phyloP scores from a whole-genome alignment of 176 grass and related monocot species.

The Aegilops umbellulata region DNA sequence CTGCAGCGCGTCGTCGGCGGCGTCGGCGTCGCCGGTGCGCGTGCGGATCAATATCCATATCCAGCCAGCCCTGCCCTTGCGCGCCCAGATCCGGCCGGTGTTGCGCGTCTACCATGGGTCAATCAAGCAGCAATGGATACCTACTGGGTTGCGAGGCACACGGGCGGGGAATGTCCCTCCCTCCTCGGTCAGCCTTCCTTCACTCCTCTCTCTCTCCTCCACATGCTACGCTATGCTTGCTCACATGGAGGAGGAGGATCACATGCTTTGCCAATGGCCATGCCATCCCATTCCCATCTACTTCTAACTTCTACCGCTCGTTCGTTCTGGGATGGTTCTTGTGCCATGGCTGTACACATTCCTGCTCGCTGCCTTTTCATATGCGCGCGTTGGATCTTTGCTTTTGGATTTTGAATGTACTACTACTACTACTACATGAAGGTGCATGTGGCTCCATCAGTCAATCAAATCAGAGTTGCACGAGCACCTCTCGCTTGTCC shows the following conservation, averaged over 20 bases:
- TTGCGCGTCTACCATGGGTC: too few species aligned
- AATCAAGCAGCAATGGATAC: too few species aligned
- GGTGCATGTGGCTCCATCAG: constrained; percentile 20
- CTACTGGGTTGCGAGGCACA: background rate
- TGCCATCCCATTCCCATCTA: background rate
- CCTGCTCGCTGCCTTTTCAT: background rate
- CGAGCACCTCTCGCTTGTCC: constrained; percentile 48
- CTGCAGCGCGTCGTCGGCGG: background rate
- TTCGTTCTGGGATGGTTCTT: too few species aligned
- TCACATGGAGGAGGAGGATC: background rate
- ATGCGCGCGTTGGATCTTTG: background rate
- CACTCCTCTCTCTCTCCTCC: too few species aligned
- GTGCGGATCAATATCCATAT: background rate
- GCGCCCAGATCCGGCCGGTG: background rate
- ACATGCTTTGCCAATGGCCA: background rate
- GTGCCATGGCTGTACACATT: background rate
- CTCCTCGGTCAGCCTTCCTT: too few species aligned
- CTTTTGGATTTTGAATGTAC: background rate
- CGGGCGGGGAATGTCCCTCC: constrained; percentile 14
- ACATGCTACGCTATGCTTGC: background rate
- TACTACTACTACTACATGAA: too few species aligned
- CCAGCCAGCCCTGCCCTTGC: background rate
- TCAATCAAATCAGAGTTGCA: constrained; percentile 61
- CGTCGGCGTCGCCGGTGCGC: background rate
- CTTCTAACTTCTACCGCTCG: background rate